Evolutionary conservation across 73 alveolate genomes (phyloP).

Genomic region (Tetrahymena malaccensis): DNA sequence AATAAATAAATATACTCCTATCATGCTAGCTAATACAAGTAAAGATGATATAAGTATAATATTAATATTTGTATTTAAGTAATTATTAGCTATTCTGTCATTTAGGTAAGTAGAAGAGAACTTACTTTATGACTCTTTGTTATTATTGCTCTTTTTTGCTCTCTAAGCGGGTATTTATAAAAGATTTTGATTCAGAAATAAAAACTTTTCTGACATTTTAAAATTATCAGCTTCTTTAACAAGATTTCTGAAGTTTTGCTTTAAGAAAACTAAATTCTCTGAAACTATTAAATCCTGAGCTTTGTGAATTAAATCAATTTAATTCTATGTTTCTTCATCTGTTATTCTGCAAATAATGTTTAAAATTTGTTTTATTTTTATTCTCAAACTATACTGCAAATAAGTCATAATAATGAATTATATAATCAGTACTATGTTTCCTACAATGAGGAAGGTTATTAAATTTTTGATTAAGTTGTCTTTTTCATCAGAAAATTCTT

Average conservation of each 20-base stretch:
- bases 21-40: not conserved
- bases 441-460: not conserved
- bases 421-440: not conserved
- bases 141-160: not conserved
- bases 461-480: not conserved
- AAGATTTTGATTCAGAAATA: not conserved
- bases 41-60: not conserved
- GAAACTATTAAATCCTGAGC: not conserved
- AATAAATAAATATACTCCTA: not conserved
- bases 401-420: not conserved
- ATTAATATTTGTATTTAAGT: not conserved
- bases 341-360: not conserved
- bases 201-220: not conserved
- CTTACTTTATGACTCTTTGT: not conserved
- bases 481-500: not conserved
- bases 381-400: not conserved
- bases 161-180: not conserved
- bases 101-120: not conserved
- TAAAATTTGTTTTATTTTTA: not conserved
- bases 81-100: not conserved
- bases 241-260: not conserved
- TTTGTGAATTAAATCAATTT: not conserved
- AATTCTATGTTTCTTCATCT: not conserved
- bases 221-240: not conserved
- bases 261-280: not conserved